Base-by-base conservation (phyloP, 106 monocot species). In the Acanthochlamys bracteata region DNA sequence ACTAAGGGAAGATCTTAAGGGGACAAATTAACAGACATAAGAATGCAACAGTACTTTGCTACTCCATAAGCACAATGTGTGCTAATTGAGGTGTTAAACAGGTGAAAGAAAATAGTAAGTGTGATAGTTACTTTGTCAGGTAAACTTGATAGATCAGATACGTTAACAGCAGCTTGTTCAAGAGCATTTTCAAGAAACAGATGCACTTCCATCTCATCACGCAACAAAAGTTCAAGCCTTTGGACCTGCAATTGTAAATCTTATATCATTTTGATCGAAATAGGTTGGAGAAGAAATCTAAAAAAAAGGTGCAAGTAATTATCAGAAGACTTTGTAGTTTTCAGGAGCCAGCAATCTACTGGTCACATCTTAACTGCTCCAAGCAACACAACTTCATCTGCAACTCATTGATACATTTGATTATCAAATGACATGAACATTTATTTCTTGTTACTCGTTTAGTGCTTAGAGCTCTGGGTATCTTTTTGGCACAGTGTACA, bases 141-240 rank as follows among this genome's bases (percentile, higher is more conserved):
- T 55, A 93, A 75, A 53, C 58, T 64, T 17, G 82, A 78, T 17
- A 75, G 27, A 69, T 80, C 79, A 42, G 75, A 69, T 51, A 78
- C 58, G 49, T 69, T 53, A 25, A 61, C 69, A 25, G 88, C 59
- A 69, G 74, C 79, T 71, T 83, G 71, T 13, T 93, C 82, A 56
- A 80, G 20, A 58, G 88, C 92, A 78, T 68, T 85, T 74, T 93
- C 82, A 76, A 93, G 82, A 56, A 85, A 57, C 20, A 56, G 41
- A 45, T 69, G 88, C 57, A 93, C 69, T 58, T 75, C 69, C 62
- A 77, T 75, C 65, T 93, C 85, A 55, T 82, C 70, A 41, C 78
- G 60, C 19, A 93, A 75, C 60, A 75, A 61, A 57, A 61, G 20
- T 77, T 80, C 64, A 6, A 93, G 80, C 65, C 57, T 69, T 64